These are phyloP conservation scores for Pseudopyrenochaeta lycopersici DNA, from an alignment of 2,329 filamentous ascomycete genomes.

Conservation along the genomic window DNA sequence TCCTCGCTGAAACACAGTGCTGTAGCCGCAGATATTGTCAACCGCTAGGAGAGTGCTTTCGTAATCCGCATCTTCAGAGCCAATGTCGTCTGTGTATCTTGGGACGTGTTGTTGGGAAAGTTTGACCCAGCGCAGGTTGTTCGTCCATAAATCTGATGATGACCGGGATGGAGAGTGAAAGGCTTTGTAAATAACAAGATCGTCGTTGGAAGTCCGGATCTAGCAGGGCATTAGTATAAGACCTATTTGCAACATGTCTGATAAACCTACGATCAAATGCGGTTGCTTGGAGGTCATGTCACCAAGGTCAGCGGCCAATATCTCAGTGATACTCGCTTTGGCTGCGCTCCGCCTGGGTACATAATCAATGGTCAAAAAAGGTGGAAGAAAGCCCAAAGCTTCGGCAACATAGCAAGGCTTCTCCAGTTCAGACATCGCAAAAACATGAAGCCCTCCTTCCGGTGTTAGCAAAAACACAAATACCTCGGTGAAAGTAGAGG, in stretches of 20 bases:
- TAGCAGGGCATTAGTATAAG: slow-evolving; percentile 45
- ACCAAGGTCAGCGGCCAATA: slow-evolving; percentile 85
- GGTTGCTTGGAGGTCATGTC: slow-evolving; percentile 75
- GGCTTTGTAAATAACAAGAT: slow-evolving; percentile 88
- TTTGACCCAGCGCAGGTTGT: slow-evolving; percentile 78
- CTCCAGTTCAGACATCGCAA: slow-evolving; percentile 76
- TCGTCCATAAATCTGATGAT: slow-evolving; percentile 57
- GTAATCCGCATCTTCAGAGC: slow-evolving; percentile 56
- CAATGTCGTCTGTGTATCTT: slow-evolving; percentile 60
- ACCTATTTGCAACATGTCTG: not conserved
- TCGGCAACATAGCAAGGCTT: slow-evolving; percentile 78
- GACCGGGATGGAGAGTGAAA: slow-evolving; percentile 62
- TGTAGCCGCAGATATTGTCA: slow-evolving; percentile 77
- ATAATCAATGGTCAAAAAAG: slow-evolving; percentile 76
- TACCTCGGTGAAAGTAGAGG: slow-evolving; percentile 65
- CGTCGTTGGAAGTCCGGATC: slow-evolving; percentile 81
- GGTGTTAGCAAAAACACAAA: slow-evolving; percentile 80
- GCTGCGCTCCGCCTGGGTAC: slow-evolving; percentile 73
- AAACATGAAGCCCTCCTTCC: slow-evolving; percentile 80
- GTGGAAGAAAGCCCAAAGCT: slow-evolving; percentile 79
- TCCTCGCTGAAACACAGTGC: slow-evolving; percentile 83
- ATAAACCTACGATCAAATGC: slow-evolving; percentile 78
- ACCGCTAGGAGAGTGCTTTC: slow-evolving; percentile 65
- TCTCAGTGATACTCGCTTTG: slow-evolving; percentile 78
- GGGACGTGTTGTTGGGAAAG: slow-evolving; percentile 73